phyloP scores from a whole-genome alignment of 2,329 filamentous ascomycete genomes.

The Rosellinia necatrix region DNA sequence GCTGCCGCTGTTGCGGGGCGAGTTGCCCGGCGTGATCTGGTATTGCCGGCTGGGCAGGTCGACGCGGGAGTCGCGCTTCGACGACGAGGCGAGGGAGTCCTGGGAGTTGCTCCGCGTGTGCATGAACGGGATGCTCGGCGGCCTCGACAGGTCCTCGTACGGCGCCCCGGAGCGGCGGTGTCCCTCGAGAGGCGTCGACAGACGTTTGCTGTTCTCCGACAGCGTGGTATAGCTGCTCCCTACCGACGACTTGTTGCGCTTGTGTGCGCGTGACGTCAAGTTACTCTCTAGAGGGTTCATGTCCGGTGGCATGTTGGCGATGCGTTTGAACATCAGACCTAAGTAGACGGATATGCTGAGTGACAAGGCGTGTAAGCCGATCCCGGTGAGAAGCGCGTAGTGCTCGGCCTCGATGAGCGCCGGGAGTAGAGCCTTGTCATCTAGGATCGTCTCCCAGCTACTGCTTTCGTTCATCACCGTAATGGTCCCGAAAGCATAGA shows the following conservation, averaged over 20 bases:
- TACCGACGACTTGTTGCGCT: slow-evolving; percentile 70
- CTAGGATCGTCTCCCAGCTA: slow-evolving; percentile 72
- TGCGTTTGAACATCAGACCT: slow-evolving; percentile 78
- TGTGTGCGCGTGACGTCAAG: slow-evolving; percentile 77
- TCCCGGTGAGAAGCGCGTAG: slow-evolving; percentile 66
- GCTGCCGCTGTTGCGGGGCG: slow-evolving; percentile 47
- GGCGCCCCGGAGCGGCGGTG: slow-evolving; percentile 50
- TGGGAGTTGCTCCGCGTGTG: slow-evolving; percentile 73
- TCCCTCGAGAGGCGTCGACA: slow-evolving; percentile 51
- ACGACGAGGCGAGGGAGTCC: slow-evolving; percentile 57
- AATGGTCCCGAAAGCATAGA: slow-evolving; percentile 61
- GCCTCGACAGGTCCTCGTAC: slow-evolving; percentile 52
- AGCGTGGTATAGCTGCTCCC: slow-evolving; percentile 49
- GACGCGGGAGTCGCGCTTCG: slow-evolving; percentile 55
- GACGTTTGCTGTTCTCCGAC: slow-evolving; percentile 63
- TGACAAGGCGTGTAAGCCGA: slow-evolving; percentile 72
- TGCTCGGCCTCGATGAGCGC: slow-evolving; percentile 70
- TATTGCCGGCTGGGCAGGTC: slow-evolving; percentile 62
- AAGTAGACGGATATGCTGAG: slow-evolving; percentile 75
- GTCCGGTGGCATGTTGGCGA: slow-evolving; percentile 81
- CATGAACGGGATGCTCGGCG: slow-evolving; percentile 73
- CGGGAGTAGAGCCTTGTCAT: slow-evolving; percentile 57
- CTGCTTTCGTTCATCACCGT: slow-evolving; percentile 49
- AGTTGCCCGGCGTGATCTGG: slow-evolving; percentile 48
- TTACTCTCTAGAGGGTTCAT: slow-evolving; percentile 93